phyloP scores from a whole-genome alignment of 768 basidiomycete genomes.

The Suillus tomentosus region DNA sequence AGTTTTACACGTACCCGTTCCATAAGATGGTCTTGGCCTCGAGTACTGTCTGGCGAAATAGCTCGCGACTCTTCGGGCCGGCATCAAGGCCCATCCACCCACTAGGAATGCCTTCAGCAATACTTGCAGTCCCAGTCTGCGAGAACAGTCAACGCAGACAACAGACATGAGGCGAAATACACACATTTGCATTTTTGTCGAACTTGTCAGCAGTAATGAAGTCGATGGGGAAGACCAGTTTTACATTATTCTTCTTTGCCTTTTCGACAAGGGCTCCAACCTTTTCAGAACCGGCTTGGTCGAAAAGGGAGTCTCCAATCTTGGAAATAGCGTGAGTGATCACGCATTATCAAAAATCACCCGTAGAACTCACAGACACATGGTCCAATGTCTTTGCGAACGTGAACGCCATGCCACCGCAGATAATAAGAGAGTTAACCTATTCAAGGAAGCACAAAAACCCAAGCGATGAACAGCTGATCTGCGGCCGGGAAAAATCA shows the following conservation, averaged over 20 bases:
- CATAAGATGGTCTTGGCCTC: constrained; percentile 95
- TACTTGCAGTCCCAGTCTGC: constrained; percentile 76
- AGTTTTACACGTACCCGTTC: constrained; percentile 68
- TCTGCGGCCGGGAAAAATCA: not conserved
- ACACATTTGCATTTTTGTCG: constrained; percentile 83
- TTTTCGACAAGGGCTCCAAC: constrained; percentile 84
- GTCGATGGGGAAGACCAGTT: constrained; percentile 95
- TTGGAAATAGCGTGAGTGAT: constrained; percentile 30
- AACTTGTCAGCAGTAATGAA: constrained; percentile 95
- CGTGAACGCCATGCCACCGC: constrained; percentile 99
- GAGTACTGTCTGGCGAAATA: constrained; percentile 79
- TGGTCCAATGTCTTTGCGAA: constrained; percentile 94
- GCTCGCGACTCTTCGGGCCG: constrained; percentile 79
- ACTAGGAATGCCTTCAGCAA: constrained; percentile 84
- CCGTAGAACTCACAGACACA: constrained; percentile 53
- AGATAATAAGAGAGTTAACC: constrained; percentile 95
- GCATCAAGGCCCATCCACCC: constrained; percentile 96
- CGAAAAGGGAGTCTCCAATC: constrained; percentile 97
- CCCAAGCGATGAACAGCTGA: not conserved
- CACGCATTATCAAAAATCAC: not conserved
- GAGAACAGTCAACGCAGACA: constrained; percentile 8
- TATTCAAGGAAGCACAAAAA: constrained; percentile 29
- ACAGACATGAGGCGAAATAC: constrained; percentile 18
- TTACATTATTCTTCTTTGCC: constrained; percentile 88
- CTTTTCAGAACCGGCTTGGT: constrained; percentile 85